Evolutionary conservation across 805 yeast species (phyloP), one percentile per base, ranked within the genome.

Genomic region (Maudiozyma bulderi): DNA sequence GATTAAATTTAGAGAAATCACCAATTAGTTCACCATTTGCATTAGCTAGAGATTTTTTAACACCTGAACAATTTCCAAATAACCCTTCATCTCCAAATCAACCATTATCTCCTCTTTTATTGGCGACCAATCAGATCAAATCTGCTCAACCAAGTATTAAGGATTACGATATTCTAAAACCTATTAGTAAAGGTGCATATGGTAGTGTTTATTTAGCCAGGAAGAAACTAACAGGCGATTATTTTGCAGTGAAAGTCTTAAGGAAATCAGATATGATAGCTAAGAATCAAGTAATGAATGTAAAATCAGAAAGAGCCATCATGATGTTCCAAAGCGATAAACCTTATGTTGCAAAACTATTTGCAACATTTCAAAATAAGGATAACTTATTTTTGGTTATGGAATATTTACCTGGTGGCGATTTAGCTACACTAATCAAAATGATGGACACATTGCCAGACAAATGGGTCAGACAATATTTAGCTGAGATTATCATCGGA

Each of bases 321-420:
- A 83, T 93, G 89, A 93, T 93, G 95, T 82, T 95, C 2, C 98
- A 93, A 61, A 79, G 95, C 2, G 91, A 89, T 53, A 84, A 91
- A 38, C 95, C 96, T 0, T 88, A 84, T 62, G 97, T 93, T 51
- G 98, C 96, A 1, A 89, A 84, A 60, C 71, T 93, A 32, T 86
- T 81, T 59, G 86, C 85, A 46, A 84, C 95, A 34, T 93, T 93
- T 65, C 99, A 93, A 67, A 86, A 87, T 52, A 78, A 79, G 45
- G 95, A 88, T 52, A 89, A 84, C 61, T 70, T 93, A 14, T 93
- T 86, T 60, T 72, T 93, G 56, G 99, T 93, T 2, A 91, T 95
- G 98, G 99, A 93, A 64, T 93, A 88, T 60, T 70, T 93, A 39
- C 87, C 85, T 56, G 99, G 99, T 41, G 99, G 99, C 34, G 99